Percentiles rank a stretch among this genome's conserved stretches.
Conservation (phyloP, 768 basidiomycete species). For the Sutorius australiensis region DNA sequence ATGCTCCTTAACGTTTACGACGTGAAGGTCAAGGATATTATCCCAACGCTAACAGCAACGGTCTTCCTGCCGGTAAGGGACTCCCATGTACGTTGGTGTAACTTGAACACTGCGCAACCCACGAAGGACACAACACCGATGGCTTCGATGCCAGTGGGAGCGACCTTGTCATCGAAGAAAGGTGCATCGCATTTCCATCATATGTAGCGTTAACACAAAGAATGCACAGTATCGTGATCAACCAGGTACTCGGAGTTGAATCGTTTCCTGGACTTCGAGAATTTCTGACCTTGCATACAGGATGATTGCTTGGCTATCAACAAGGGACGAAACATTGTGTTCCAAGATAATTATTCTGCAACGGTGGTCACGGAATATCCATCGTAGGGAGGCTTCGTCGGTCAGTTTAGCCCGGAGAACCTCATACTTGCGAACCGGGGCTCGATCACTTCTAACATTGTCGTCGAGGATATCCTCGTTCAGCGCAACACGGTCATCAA, state of each 20-base stretch:
- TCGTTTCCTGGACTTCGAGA: neutral
- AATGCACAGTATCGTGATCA: slow-evolving; percentile 12
- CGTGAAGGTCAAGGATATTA: slow-evolving; percentile 45
- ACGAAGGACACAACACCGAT: slow-evolving; percentile 43
- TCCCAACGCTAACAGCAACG: slow-evolving; percentile 48
- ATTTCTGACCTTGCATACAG: slow-evolving; percentile 16
- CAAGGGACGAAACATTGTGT: slow-evolving; percentile 39
- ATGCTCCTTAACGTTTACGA: neutral
- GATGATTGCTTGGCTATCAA: slow-evolving; percentile 62
- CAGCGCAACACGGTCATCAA: slow-evolving; percentile 50
- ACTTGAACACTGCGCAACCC: neutral
- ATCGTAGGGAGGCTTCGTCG: slow-evolving; percentile 26
- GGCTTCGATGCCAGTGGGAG: slow-evolving; percentile 44
- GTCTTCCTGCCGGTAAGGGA: slow-evolving; percentile 41
- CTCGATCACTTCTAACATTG: slow-evolving; percentile 45
- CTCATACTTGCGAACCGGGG: slow-evolving; percentile 35
- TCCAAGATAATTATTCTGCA: slow-evolving; percentile 54
- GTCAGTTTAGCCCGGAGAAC: neutral
- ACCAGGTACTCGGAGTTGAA: slow-evolving; percentile 11
- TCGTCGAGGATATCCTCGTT: slow-evolving; percentile 49
- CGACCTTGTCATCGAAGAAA: slow-evolving; percentile 29
- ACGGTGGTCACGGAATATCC: slow-evolving; percentile 63
- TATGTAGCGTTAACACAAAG: neutral
- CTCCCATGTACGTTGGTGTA: neutral
- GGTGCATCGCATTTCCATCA: slow-evolving; percentile 2